phyloP scores from a whole-genome alignment of 116 monocot species.

The Papilionanthe hybrid region DNA sequence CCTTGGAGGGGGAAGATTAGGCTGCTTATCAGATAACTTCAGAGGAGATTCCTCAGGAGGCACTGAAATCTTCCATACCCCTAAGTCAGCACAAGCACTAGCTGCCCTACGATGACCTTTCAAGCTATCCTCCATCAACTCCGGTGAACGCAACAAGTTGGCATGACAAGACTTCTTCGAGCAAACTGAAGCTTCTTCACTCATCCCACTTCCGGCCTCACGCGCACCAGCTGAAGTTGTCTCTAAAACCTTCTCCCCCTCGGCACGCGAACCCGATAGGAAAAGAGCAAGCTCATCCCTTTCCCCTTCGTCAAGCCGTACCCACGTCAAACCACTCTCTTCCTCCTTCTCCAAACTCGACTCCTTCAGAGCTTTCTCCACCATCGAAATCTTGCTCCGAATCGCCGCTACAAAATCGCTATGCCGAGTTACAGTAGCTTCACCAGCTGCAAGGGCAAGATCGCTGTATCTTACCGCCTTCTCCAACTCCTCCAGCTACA shows the following conservation, averaged over 20 bases:
- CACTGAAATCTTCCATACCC: constrained; percentile 45
- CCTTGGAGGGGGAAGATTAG: constrained; percentile 29
- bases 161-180: constrained; percentile 17
- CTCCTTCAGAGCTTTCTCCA: constrained; percentile 56
- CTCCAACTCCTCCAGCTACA: constrained; percentile 59
- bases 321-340: constrained; percentile 40
- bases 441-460: constrained; percentile 24
- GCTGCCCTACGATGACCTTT: constrained; percentile 44
- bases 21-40: constrained; percentile 25
- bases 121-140: constrained; percentile 17
- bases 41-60: constrained; percentile 22
- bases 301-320: constrained; percentile 58
- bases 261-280: constrained; percentile 30
- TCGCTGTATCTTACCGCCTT: constrained; percentile 40
- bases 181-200: constrained; percentile 15
- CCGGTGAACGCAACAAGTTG: constrained; percentile 15
- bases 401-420: constrained; percentile 61
- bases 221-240: not conserved
- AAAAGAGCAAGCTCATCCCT: constrained; percentile 76
- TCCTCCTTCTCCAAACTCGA: constrained; percentile 28
- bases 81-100: constrained; percentile 47
- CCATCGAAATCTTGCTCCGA: constrained; percentile 36
- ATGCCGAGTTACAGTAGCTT: constrained; percentile 58
- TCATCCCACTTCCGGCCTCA: not conserved
- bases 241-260: not conserved